Evolutionary conservation across 768 basidiomycete genomes (phyloP), one percentile per base, ranked within the genome.

Genomic region (Gloeostereum incarnatum): DNA sequence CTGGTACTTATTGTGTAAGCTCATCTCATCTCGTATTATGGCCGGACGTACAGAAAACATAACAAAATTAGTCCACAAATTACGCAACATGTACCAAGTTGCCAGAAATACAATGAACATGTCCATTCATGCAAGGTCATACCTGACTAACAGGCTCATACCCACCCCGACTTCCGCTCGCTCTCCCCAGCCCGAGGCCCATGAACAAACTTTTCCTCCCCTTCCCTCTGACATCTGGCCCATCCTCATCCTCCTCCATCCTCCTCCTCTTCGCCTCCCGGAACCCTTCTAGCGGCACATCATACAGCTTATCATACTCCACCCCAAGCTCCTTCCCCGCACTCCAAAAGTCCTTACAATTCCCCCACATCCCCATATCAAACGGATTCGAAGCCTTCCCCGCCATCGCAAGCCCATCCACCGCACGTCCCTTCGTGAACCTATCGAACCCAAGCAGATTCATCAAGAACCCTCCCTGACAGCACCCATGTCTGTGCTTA

Each of bases 301-400:
- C 89, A 61, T 93, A 94, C 55, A 96, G 55, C 47, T 69, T 66
- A 38, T 88, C 86, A 61, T 96, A 99, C 55, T 93, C 82, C 32
- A 99, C 86, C 2, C 88, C 89, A 18, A 94, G 62, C 58, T 89
- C 86, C 43, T 68, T 68, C 17, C 92, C 89, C 40, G 73, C 73
- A 35, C 78, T 77, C 94, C 94, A 99, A 59, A 99, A 98, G 64
- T 99, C 94, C 50, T 73, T 77, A 57, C 90, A 93, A 54, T 93
- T 93, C 40, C 68, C 65, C 14, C 73, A 60, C 11, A 83, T 32
- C 2, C 93, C 93, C 16, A 86, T 49, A 59, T 96, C 90, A 56
- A 98, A 99, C 27, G 94, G 96, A 60, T 98, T 98, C 37, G 75
- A 70, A 25, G 85, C 81, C 40, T 73, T 79, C 5, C 76, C 66